Percentiles rank a stretch among this genome's conserved stretches.
phyloP scores from a whole-genome alignment of 192 early-diverging fungal species.

The Entomortierella chlamydospora region DNA sequence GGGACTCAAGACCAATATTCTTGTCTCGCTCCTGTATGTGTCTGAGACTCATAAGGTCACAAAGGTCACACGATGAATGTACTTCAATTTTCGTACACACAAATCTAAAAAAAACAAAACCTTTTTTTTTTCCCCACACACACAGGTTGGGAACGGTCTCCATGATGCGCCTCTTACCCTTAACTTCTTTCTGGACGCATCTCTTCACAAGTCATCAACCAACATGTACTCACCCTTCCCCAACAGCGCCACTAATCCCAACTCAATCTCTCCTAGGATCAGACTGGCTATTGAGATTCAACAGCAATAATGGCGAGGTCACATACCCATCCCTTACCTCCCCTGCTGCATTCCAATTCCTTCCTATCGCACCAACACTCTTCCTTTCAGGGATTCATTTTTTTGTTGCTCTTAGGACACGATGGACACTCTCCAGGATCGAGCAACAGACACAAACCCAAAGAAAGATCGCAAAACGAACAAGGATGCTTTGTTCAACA shows the following conservation, averaged over 20 bases:
- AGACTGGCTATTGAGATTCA: background rate
- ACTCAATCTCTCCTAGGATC: too few relatives aligned
- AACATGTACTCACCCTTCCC: too few relatives aligned
- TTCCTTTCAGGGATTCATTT: conserved; percentile 16
- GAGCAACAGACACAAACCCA: background rate
- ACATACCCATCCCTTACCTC: background rate
- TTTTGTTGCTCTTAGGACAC: conserved; percentile 6
- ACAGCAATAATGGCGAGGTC: background rate
- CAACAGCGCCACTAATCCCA: too few relatives aligned
- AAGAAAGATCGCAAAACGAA: background rate
- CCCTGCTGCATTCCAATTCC: background rate
- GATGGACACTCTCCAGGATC: background rate
- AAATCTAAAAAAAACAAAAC: background rate
- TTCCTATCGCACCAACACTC: background rate
- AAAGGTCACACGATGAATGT: background rate
- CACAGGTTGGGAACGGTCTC: background rate
- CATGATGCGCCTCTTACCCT: background rate
- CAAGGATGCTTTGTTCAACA: background rate
- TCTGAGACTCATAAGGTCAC: background rate
- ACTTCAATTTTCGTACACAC: background rate
- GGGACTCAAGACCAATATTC: conserved; percentile 11
- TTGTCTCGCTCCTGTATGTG: conserved; percentile 10
- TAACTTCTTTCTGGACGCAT: background rate
- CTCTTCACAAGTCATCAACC: background rate
- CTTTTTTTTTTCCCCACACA: background rate